Evolutionary conservation across 192 early-diverging fungal genomes (phyloP), one percentile per base, ranked within the genome.

Genomic region (Pilaira anomala): DNA sequence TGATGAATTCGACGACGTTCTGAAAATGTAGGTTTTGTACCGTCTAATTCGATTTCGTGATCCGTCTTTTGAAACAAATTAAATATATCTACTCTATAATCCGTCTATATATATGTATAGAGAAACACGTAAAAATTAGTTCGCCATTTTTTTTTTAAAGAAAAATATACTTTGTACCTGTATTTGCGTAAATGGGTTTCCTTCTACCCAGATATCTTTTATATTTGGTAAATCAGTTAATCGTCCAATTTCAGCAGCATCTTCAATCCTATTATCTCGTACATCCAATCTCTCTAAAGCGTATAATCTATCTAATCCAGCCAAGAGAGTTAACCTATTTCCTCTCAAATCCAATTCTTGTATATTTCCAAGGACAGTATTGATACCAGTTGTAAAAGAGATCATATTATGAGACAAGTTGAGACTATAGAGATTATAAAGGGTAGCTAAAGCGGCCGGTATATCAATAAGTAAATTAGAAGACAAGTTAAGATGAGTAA

Each of bases 401-500:
- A 85, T 75, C 83, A 85, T 83, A 46, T 85, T 85, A 67, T 82
- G 66, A 3, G 79, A 71, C 29, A 85, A 49, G 51, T 85, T 79
- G 24, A 85, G 63, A 16, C 58, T 65, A 36, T 74, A 74, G 22
- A 85, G 53, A 50, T 83, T 81, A 41, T 75, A 78, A 22, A 85
- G 68, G 7, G 63, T 62, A 1, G 78, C 72, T 41, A 85, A 44
- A 4, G 72, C 64, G 2, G 53, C 45, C 2, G 83, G 81, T 25
- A 78, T 60, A 45, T 76, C 71, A 26, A 75, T 72, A 13, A 85
- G 49, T 29, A 85, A 40, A 49, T 85, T 85, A 29, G 73, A 61
- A 1, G 81, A 78, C 19, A 85, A 61, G 72, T 85, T 80, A 25
- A 85, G 59, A 41, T 72, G 76, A 1, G 72, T 74, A 29, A 81